Percentiles rank a stretch among this genome's conserved stretches.
Evolutionary conservation across 148 eudicot genomes (phyloP).

Genomic region (Tetragonia tetragonoides): DNA sequence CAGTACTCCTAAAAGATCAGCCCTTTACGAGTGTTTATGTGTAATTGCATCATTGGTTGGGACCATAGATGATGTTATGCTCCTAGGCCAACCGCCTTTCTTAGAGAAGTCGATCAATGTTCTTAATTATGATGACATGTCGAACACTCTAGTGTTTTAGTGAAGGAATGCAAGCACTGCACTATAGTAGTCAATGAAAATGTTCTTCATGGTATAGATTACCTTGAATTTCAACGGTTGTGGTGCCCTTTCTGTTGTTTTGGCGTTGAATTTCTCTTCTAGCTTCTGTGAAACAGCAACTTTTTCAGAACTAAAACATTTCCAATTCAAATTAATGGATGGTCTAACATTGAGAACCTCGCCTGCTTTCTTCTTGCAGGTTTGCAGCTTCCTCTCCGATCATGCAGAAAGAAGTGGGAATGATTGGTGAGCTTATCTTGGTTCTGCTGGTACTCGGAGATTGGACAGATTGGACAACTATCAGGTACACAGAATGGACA

Average conservation of each 20-base stretch:
- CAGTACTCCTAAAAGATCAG: no score
- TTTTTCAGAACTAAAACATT: not conserved
- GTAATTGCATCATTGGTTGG: no score
- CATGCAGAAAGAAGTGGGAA: constrained; percentile 38
- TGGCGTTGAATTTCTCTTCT: constrained; percentile 42
- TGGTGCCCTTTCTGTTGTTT: constrained; percentile 28
- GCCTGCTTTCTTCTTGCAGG: constrained; percentile 45
- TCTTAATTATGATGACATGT: no score
- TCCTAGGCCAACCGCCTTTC: no score
- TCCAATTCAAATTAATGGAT: not conserved
- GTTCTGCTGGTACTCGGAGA: constrained; percentile 32
- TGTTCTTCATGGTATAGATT: not conserved
- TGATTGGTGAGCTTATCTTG: constrained; percentile 39
- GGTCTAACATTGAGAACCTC: not conserved
- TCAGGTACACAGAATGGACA: no score
- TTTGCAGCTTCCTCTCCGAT: constrained; percentile 29
- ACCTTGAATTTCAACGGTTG: constrained; percentile 40
- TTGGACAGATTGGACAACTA: no score
- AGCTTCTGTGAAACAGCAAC: constrained; percentile 30
- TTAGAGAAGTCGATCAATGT: no score
- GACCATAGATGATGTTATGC: no score
- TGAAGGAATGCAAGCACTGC: not conserved
- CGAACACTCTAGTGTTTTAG: not conserved
- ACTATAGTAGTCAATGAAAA: not conserved
- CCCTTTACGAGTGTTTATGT: no score